A percentile compares a stretch with the other conserved stretches of the same genome.
phyloP scores from a whole-genome alignment of 805 yeast genomes.

The Tetrapisispora phaffii region DNA sequence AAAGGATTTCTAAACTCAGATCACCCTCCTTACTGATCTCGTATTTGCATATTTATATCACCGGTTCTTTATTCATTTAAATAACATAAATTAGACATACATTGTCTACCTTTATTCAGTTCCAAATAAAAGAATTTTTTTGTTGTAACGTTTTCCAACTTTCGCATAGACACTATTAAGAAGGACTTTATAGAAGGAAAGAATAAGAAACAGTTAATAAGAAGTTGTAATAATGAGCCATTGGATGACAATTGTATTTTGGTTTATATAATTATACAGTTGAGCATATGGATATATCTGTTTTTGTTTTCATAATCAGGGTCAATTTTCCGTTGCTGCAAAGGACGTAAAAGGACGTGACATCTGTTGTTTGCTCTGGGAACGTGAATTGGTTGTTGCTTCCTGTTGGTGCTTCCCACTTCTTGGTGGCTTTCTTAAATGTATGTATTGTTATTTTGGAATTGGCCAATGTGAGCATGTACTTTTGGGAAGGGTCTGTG shows the following conservation, averaged over 20 bases:
- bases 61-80: no score
- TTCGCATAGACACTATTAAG: no score
- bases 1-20: no score
- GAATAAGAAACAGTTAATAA: no score
- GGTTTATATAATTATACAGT: neutral
- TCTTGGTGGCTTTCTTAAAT: slow-evolving; percentile 3
- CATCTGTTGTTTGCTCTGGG: neutral
- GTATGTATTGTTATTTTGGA: neutral
- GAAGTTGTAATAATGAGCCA: neutral
- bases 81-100: no score
- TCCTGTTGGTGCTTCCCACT: neutral
- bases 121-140: no score
- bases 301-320: neutral
- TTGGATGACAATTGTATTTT: neutral
- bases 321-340: neutral
- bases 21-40: no score
- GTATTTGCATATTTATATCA: no score
- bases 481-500: slow-evolving; percentile 11
- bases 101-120: no score
- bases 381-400: neutral
- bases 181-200: no score
- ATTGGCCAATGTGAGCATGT: neutral
- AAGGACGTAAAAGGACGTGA: neutral
- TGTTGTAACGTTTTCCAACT: no score
- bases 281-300: neutral